Percentiles rank a stretch among this genome's conserved stretches.
These are phyloP conservation scores for Pancytospora epiphaga DNA, from an alignment of 371 early-diverging fungal genomes.

Conservation along the genomic window DNA sequence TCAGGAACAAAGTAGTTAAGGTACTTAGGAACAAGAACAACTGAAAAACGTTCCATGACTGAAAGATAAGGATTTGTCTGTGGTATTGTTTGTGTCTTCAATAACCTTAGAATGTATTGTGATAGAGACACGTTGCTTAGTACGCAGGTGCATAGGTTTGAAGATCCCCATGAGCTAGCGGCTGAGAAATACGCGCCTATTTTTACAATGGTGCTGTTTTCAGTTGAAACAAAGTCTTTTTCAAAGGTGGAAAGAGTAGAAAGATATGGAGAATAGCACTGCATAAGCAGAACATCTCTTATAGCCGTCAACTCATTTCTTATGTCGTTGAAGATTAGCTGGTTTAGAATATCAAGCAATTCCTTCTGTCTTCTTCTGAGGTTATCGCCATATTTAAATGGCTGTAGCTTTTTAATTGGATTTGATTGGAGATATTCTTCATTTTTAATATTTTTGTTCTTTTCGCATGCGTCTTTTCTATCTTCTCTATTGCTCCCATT, in stretches of 20 bases:
- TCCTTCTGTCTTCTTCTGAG: neutral
- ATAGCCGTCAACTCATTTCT: too few relatives aligned
- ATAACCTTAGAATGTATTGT: neutral
- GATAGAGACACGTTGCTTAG: neutral
- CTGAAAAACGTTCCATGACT: neutral
- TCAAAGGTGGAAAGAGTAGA: neutral
- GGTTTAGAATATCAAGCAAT: neutral
- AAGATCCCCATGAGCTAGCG: neutral
- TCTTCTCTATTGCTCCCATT: neutral
- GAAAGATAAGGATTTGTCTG: neutral
- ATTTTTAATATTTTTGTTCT: neutral
- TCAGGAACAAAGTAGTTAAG: constrained; percentile 6
- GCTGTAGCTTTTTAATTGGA: neutral
- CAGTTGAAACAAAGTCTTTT: neutral
- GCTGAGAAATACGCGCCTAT: too few relatives aligned
- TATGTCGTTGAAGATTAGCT: neutral
- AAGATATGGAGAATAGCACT: neutral
- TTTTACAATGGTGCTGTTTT: neutral
- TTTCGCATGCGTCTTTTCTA: too few relatives aligned
- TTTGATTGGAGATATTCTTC: neutral
- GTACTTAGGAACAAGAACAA: neutral
- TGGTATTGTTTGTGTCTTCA: neutral
- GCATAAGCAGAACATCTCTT: neutral
- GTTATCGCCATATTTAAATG: neutral
- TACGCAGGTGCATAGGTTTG: neutral